Conservation (phyloP, 805 yeast species). For the Metschnikowia drakensbergensis region DNA sequence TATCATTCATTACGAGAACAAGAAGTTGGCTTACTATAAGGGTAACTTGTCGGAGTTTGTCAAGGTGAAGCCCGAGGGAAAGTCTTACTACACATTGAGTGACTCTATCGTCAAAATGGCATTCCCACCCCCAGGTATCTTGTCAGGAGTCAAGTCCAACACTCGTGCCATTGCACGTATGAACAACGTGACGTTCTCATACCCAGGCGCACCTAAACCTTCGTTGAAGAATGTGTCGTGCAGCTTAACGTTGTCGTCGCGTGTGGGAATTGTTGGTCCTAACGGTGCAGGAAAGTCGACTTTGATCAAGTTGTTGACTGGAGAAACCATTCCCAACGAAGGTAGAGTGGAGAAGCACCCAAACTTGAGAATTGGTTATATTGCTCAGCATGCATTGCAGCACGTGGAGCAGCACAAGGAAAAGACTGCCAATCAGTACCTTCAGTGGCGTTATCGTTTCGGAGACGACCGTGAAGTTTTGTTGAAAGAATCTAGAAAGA, state of each 20-base stretch:
- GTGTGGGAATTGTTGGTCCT: conserved; percentile 96
- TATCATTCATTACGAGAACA: conserved; percentile 92
- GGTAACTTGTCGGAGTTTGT: conserved; percentile 95
- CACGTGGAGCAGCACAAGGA: conserved; percentile 97
- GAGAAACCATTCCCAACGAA: conserved; percentile 77
- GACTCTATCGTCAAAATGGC: conserved; percentile 94
- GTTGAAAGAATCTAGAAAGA: conserved; percentile 83
- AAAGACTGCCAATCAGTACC: conserved; percentile 94
- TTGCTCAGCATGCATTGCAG: conserved; percentile 97
- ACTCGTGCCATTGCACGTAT: conserved; percentile 91
- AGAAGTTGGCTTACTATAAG: conserved; percentile 90
- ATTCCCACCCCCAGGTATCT: conserved; percentile 97
- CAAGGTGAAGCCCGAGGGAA: conserved; percentile 90
- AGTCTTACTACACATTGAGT: conserved; percentile 88
- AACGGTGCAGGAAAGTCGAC: conserved; percentile 99
- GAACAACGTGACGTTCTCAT: conserved; percentile 78
- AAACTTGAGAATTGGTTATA: conserved; percentile 94
- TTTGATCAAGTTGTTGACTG: conserved; percentile 87
- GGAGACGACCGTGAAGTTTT: conserved; percentile 98
- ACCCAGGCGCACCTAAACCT: conserved; percentile 87
- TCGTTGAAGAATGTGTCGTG: conserved; percentile 77
- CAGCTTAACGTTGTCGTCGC: conserved; percentile 89
- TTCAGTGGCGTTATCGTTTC: conserved; percentile 96
- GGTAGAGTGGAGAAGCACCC: conserved; percentile 98
- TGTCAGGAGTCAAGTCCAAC: conserved; percentile 94